Percentiles rank a stretch among this genome's conserved stretches.
Evolutionary conservation across 2,329 filamentous ascomycete species (phyloP).

Genomic region (Penicillium sp.): DNA sequence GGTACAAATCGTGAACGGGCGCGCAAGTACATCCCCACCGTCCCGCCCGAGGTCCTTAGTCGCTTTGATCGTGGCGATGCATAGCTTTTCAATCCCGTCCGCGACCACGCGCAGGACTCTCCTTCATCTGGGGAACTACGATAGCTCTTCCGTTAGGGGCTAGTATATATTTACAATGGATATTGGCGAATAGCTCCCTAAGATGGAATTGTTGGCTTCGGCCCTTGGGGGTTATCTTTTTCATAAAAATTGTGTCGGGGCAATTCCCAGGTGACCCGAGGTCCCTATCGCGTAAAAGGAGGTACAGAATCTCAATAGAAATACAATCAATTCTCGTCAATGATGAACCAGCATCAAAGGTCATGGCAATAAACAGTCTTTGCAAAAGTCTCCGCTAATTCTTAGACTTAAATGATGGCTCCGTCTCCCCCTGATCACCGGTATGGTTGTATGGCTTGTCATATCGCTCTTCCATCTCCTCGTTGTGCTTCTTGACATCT

Average conservation of each 20-base stretch:
- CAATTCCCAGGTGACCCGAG: too few relatives aligned
- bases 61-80: slow-evolving; percentile 68
- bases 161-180: background rate
- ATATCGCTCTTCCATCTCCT: slow-evolving; percentile 34
- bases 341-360: background rate
- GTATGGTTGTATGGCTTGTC: slow-evolving; percentile 37
- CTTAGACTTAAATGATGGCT: slow-evolving; percentile 2
- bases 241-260: background rate
- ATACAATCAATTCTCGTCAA: background rate
- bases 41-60: slow-evolving; percentile 88
- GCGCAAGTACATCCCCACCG: slow-evolving; percentile 91
- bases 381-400: background rate
- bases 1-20: slow-evolving; percentile 89
- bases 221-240: background rate
- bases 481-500: slow-evolving; percentile 39
- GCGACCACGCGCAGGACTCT: too few relatives aligned
- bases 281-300: too few relatives aligned
- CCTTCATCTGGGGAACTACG: too few relatives aligned
- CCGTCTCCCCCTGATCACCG: slow-evolving; percentile 24
- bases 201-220: background rate
- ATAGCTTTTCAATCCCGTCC: slow-evolving; percentile 1
- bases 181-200: background rate
- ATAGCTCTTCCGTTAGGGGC: background rate
- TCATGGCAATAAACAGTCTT: too few relatives aligned
- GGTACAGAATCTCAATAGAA: too few relatives aligned